Percentiles rank a stretch among this genome's conserved stretches.
These are phyloP conservation scores for Polytolypa hystricis DNA, from an alignment of 2,329 filamentous ascomycete species.

Conservation along the genomic window DNA sequence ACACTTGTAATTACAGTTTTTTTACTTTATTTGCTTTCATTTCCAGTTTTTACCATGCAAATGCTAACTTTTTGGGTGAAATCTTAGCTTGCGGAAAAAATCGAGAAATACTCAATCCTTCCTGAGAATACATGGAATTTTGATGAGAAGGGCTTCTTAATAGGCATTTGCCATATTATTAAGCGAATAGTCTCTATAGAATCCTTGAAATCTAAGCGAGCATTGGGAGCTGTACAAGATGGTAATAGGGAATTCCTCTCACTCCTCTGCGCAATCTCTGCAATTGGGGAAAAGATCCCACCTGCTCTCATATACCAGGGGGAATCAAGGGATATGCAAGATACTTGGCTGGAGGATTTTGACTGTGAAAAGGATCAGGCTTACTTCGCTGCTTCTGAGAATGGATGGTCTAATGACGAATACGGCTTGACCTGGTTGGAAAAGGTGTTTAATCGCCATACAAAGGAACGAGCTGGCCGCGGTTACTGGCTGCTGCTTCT, in stretches of 20 bases:
- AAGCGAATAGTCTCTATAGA: slow-evolving; percentile 5
- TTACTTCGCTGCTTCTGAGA: slow-evolving; percentile 6
- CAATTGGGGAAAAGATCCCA: not conserved
- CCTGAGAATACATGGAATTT: slow-evolving; percentile 8
- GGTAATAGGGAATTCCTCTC: slow-evolving; percentile 3
- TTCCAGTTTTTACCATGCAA: not conserved
- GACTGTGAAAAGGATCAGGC: slow-evolving; percentile 1
- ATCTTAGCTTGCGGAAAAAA: slow-evolving; percentile 2
- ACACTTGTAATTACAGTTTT: not conserved
- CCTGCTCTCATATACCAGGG: slow-evolving; percentile 4
- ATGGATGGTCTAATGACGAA: slow-evolving; percentile 5
- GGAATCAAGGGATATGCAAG: slow-evolving; percentile 3
- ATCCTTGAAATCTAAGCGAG: not conserved
- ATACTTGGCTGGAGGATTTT: slow-evolving; percentile 6
- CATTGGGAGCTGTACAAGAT: not conserved
- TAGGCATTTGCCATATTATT: not conserved
- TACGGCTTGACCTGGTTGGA: slow-evolving; percentile 3
- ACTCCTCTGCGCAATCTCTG: slow-evolving; percentile 1
- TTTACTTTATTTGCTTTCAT: not conserved
- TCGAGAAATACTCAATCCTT: slow-evolving; percentile 6
- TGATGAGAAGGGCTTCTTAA: too few relatives aligned
- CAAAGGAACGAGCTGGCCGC: not conserved
- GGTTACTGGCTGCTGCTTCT: slow-evolving; percentile 3
- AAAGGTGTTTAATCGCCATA: not conserved
- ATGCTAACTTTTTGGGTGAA: not conserved